Conservation (phyloP, 2,329 filamentous ascomycete genomes). For the Plectosphaerella cucumerina region DNA sequence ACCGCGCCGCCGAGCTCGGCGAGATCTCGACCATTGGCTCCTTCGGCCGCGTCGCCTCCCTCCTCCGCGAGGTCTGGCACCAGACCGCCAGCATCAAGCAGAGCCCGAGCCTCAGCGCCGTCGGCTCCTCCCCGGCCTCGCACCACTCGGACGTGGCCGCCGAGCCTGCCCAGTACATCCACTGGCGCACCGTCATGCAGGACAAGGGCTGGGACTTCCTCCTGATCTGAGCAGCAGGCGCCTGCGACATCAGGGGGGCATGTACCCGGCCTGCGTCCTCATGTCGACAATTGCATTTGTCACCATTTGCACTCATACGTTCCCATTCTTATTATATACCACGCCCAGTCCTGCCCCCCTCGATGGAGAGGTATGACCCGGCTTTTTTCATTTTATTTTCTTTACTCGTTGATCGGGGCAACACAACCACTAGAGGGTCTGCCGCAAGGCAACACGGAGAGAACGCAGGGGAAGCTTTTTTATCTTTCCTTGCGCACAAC, state of each 20-base stretch:
- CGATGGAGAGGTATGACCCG: conserved; percentile 1
- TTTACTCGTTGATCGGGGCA: conserved; percentile 8
- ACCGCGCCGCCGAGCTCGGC: conserved; percentile 70
- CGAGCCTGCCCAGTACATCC: conserved; percentile 59
- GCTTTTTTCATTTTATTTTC: conserved; percentile 17
- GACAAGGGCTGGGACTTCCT: conserved; percentile 90
- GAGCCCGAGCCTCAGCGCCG: conserved; percentile 27
- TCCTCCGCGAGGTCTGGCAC: conserved; percentile 82
- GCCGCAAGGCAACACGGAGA: conserved; percentile 33
- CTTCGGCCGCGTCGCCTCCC: conserved; percentile 74
- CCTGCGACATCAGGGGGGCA: conserved; percentile 2
- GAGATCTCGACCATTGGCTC: conserved; percentile 77
- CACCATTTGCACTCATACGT: not conserved
- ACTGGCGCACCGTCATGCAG: conserved; percentile 94
- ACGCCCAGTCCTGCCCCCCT: not conserved
- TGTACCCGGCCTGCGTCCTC: conserved; percentile 11
- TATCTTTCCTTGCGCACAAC: not conserved
- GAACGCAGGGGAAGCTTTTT: not conserved
- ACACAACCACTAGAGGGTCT: conserved; percentile 24
- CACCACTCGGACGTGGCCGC: conserved; percentile 19
- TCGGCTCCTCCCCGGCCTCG: conserved; percentile 20
- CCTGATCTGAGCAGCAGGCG: conserved; percentile 60
- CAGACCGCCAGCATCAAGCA: conserved; percentile 58
- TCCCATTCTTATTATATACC: not conserved
- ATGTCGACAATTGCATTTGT: too few relatives aligned